phyloP scores from a whole-genome alignment of 2,329 filamentous ascomycete genomes.

The Knufia fluminis region DNA sequence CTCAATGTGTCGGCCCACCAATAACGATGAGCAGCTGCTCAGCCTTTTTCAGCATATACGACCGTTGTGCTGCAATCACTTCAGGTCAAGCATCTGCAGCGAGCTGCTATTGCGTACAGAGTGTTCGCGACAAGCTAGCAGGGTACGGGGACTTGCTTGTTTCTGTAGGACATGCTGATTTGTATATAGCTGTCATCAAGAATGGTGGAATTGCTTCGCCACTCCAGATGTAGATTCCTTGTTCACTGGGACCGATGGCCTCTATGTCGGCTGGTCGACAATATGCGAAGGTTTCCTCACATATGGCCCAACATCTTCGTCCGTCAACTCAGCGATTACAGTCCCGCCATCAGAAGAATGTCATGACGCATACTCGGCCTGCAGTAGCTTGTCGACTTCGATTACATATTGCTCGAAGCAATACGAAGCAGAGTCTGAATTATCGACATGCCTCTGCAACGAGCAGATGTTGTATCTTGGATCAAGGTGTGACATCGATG shows the following conservation, averaged over 20 bases:
- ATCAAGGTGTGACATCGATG: conserved; percentile 1
- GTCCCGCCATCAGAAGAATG: background rate
- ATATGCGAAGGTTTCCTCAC: background rate
- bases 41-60: background rate
- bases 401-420: background rate
- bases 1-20: background rate
- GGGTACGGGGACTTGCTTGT: background rate
- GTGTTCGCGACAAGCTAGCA: background rate
- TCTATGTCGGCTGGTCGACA: conserved; percentile 3
- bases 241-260: conserved; percentile 1
- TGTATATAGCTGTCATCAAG: background rate
- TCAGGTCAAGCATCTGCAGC: background rate
- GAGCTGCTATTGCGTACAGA: conserved; percentile 2
- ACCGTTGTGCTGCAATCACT: background rate
- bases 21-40: conserved; percentile 4
- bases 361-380: background rate
- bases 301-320: background rate
- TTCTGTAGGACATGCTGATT: background rate
- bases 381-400: background rate
- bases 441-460: conserved; percentile 1
- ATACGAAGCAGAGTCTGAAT: background rate
- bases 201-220: conserved; percentile 1
- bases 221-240: background rate
- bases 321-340: background rate
- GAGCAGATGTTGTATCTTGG: conserved; percentile 4